Evolutionary conservation across 2,329 filamentous ascomycete genomes (phyloP).

Genomic region (Camillea tinctor): DNA sequence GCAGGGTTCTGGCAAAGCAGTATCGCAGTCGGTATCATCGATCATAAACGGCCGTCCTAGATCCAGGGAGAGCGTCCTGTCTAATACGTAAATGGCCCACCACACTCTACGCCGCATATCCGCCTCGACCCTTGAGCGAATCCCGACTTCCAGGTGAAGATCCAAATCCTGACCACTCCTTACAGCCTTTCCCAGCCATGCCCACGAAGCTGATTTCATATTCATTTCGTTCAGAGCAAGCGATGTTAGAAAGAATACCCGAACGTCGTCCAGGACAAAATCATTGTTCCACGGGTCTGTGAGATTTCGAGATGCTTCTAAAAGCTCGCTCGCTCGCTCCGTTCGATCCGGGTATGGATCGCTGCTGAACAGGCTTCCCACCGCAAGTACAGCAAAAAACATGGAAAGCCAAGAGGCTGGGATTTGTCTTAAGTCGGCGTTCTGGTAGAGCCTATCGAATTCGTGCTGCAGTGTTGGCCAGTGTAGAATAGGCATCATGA

Average conservation of each 20-base stretch:
- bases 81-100: constrained; percentile 92
- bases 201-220: constrained; percentile 79
- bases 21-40: constrained; percentile 84
- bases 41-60: constrained; percentile 79
- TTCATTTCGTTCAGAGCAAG: constrained; percentile 86
- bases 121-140: constrained; percentile 72
- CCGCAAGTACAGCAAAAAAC: constrained; percentile 80
- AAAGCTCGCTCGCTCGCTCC: constrained; percentile 57
- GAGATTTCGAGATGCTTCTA: constrained; percentile 67
- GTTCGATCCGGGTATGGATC: constrained; percentile 55
- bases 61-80: constrained; percentile 78
- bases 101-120: constrained; percentile 87
- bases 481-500: constrained; percentile 80
- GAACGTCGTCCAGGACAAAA: constrained; percentile 71
- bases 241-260: constrained; percentile 69
- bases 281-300: constrained; percentile 82
- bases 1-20: constrained; percentile 72
- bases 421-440: constrained; percentile 57
- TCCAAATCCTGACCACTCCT: constrained; percentile 81
- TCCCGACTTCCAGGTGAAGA: constrained; percentile 71
- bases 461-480: constrained; percentile 79
- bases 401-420: constrained; percentile 73
- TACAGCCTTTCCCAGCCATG: constrained; percentile 79
- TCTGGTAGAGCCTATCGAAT: constrained; percentile 74
- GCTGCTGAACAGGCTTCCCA: constrained; percentile 72